Conservation (phyloP, 208 protist genomes). For the Acanthamoeba polyphaga region DNA sequence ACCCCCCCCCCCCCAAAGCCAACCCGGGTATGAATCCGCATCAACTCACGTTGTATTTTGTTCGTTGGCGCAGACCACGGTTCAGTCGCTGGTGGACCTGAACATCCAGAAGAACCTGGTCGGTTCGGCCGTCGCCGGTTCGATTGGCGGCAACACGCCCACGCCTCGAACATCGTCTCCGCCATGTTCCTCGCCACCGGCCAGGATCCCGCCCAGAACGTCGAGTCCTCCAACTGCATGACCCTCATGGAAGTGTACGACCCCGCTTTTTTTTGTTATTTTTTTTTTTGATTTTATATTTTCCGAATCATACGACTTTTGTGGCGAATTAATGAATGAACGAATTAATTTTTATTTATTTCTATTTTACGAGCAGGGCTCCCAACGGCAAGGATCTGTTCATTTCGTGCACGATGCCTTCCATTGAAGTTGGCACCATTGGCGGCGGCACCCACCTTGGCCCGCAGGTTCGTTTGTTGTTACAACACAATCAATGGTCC, state of each 20-base stretch:
- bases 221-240: conserved; percentile 97
- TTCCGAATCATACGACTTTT: neutral
- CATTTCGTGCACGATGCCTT: conserved; percentile 98
- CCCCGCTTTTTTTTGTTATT: too few species aligned
- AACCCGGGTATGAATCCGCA: too few species aligned
- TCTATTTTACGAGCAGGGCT: neutral
- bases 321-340: neutral
- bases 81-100: conserved; percentile 90
- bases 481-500: conserved; percentile 84
- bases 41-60: too few species aligned
- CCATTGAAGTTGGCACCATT: conserved; percentile 98
- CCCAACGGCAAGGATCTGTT: conserved; percentile 93
- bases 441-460: conserved; percentile 97
- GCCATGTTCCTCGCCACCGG: conserved; percentile 98
- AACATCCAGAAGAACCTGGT: conserved; percentile 98
- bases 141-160: conserved; percentile 96
- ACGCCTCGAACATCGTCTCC: conserved; percentile 98
- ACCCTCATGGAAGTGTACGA: conserved; percentile 94
- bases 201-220: conserved; percentile 98
- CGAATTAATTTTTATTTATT: too few species aligned
- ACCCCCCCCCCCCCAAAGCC: too few species aligned
- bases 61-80: too few species aligned
- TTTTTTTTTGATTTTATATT: neutral
- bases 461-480: conserved; percentile 90
- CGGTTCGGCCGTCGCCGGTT: conserved; percentile 97